Conservation (phyloP, 306 rosid genomes). For the Lotus japonicus region DNA sequence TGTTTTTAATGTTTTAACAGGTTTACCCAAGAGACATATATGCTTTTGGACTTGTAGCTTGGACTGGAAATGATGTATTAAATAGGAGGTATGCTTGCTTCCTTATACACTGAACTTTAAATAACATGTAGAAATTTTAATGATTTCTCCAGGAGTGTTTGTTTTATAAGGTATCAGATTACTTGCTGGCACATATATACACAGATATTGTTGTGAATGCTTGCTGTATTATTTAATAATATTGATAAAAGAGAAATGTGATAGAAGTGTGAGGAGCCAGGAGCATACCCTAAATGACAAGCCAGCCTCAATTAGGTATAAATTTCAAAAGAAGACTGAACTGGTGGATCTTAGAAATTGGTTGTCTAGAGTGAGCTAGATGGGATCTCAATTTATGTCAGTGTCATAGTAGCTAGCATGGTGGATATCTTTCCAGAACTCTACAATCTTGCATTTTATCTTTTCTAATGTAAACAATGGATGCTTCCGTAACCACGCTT, state of each 20-base stretch:
- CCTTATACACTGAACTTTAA: background rate
- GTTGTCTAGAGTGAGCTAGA: background rate
- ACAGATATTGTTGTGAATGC: background rate
- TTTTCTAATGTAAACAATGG: background rate
- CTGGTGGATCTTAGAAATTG: too few relatives aligned
- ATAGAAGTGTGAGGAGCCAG: background rate
- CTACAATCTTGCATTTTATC: background rate
- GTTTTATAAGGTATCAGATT: background rate
- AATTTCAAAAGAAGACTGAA: too few relatives aligned
- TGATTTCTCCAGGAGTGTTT: background rate
- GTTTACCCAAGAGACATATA: conserved; percentile 79
- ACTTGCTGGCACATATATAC: background rate
- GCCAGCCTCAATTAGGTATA: too few relatives aligned
- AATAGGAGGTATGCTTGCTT: conserved; percentile 65
- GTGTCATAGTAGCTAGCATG: background rate
- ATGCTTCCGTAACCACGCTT: background rate
- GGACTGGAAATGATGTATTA: conserved; percentile 94
- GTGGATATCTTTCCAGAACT: background rate
- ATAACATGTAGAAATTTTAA: background rate
- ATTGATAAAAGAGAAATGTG: background rate
- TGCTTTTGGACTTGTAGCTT: conserved; percentile 79
- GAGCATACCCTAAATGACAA: too few relatives aligned
- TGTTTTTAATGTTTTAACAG: conserved; percentile 31
- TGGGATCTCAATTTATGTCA: background rate
- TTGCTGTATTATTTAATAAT: background rate